Evolutionary conservation across 129 eudicot genomes (phyloP).

Genomic region (Helichrysum umbraculigerum): DNA sequence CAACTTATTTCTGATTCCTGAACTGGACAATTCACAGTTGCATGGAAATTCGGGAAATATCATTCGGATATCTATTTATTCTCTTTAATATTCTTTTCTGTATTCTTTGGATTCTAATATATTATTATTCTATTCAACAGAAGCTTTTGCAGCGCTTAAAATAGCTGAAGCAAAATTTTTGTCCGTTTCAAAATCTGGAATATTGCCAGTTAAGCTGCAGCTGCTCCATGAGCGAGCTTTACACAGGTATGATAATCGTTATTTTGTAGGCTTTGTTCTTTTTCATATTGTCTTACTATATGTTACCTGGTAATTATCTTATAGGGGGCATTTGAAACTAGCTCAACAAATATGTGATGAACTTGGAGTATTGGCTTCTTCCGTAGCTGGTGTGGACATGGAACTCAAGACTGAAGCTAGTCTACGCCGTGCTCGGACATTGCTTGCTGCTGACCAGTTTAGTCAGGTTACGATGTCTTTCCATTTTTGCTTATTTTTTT

Average conservation of each 20-base stretch:
- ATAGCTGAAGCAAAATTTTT: conserved; percentile 82
- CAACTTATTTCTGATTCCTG: not conserved
- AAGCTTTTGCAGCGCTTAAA: conserved; percentile 78
- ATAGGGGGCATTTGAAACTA: conserved; percentile 80
- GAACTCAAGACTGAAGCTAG: conserved; percentile 88
- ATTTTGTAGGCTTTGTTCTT: not conserved
- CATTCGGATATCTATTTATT: conserved; percentile 4
- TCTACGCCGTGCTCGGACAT: conserved; percentile 88
- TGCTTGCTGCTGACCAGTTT: conserved; percentile 92
- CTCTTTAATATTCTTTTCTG: not conserved
- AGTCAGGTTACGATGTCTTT: conserved; percentile 51
- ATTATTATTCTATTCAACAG: conserved; percentile 41
- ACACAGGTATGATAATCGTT: conserved; percentile 53
- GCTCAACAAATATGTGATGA: conserved; percentile 95
- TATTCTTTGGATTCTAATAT: conserved; percentile 11
- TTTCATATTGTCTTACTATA: not conserved
- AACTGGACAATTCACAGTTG: not conserved
- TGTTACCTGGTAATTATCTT: conserved; percentile 6
- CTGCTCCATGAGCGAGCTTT: conserved; percentile 90
- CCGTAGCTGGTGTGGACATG: conserved; percentile 93
- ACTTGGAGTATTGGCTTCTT: conserved; percentile 85
- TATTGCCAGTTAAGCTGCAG: conserved; percentile 76
- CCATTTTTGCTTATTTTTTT: not conserved
- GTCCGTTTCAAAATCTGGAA: conserved; percentile 77
- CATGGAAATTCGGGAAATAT: not conserved